Evolutionary conservation across 2,329 filamentous ascomycete species (phyloP), one percentile per base, ranked within the genome.

Genomic region (Colletotrichum plurivorum): DNA sequence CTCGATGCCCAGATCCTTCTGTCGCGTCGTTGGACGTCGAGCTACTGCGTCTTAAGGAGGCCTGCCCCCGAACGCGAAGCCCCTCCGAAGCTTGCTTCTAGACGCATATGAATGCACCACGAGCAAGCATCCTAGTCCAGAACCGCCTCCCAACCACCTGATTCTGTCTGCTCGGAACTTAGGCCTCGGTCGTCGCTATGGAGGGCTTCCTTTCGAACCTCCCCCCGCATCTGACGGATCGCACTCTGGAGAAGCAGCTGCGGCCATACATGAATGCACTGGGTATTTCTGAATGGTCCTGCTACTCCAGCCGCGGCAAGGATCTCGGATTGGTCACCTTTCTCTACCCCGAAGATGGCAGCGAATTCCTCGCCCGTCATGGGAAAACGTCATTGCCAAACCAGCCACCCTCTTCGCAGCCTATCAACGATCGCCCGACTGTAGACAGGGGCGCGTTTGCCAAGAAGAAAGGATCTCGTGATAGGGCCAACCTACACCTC

Each of bases 161-260:
- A 46, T n/a, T 51, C n/a, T 51, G n/a, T 51, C 13, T 25, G 9
- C 5, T 13, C 3, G 13, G n/a, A 10, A 36, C 8, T 9, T 36
- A 1, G 31, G 10, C 10, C 10, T 15, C 41, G 41, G 10, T 25
- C 15, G 13, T 31, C 31, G 9, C 18, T 7, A 87, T 88, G 82
- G 85, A 88, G 69, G 80, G 85, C 12, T 82, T 82, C 43, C 73
- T 88, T 39, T 70, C 61, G 15, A 81, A 82, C 12, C 77, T 89
- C 15, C 85, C 85, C 1, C 36, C 59, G 10, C 76, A 80, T 31
- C 71, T 87, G 36, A 76, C 79, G 10, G 78, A 84, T 2, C 73
- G 79, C 0, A 73, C 71, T 7, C 74, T 89, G 10, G 74, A 72
- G 12, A 73, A 62, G 0, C 81, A 84, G 57, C 78, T 89, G 1